Conservation (phyloP, 306 rosid species). For the Comarum palustre region DNA sequence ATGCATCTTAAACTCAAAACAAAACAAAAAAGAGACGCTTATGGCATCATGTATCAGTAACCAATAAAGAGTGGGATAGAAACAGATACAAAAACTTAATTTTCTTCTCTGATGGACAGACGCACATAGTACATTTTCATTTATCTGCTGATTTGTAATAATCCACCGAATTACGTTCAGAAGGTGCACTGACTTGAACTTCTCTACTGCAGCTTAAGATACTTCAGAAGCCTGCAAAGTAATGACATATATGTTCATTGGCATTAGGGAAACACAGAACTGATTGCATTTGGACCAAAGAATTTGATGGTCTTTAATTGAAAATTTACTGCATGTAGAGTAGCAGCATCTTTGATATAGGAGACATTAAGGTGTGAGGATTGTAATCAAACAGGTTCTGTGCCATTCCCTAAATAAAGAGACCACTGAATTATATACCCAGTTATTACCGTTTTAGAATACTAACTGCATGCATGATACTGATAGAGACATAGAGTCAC, state of each 20-base stretch:
- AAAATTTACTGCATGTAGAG: neutral
- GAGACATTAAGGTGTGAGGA: neutral
- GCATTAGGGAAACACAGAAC: neutral
- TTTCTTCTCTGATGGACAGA: neutral
- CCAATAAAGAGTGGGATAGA: neutral
- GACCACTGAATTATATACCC: neutral
- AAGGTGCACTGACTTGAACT: neutral
- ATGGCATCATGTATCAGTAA: neutral
- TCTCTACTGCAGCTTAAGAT: slow-evolving; percentile 38
- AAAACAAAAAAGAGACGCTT: too few species aligned
- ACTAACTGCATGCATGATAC: neutral
- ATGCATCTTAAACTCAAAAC: too few species aligned
- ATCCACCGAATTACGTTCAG: neutral
- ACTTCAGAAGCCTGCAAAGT: slow-evolving; percentile 47
- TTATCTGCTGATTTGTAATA: neutral
- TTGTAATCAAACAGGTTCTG: neutral
- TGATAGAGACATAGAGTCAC: neutral
- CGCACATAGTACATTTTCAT: neutral
- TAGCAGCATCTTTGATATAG: neutral
- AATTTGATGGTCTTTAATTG: neutral
- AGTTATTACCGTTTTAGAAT: neutral
- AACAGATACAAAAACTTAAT: neutral
- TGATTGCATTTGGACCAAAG: neutral
- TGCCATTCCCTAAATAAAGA: neutral
- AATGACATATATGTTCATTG: neutral